Percentiles rank a stretch among this genome's conserved stretches.
phyloP scores from a whole-genome alignment of 768 basidiomycete genomes.

The Suillus lakei region DNA sequence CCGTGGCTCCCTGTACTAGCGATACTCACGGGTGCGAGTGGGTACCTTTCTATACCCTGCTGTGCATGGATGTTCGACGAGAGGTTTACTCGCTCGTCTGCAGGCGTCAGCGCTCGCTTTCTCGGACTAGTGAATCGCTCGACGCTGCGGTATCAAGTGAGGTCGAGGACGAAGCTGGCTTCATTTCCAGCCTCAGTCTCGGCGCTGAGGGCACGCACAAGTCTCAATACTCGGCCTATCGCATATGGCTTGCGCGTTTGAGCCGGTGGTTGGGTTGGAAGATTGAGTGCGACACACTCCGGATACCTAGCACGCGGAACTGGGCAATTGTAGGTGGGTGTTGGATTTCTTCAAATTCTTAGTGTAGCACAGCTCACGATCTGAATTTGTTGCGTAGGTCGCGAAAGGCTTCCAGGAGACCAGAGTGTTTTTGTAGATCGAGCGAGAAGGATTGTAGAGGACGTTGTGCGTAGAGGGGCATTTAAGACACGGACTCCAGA shows the following conservation, averaged over 20 bases:
- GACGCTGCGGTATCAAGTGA: conserved; percentile 7
- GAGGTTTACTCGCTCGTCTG: conserved; percentile 58
- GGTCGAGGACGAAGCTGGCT: conserved; percentile 34
- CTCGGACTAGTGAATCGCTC: conserved; percentile 25
- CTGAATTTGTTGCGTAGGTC: conserved; percentile 20
- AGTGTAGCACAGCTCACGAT: neutral
- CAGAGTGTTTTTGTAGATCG: conserved; percentile 33
- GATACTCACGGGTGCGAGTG: conserved; percentile 59
- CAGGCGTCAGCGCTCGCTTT: conserved; percentile 24
- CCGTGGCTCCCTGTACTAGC: conserved; percentile 92
- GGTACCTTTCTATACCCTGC: conserved; percentile 87
- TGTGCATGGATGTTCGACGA: conserved; percentile 85
- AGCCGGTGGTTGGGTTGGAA: conserved; percentile 82
- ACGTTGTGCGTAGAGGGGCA: conserved; percentile 62
- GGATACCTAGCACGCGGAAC: conserved; percentile 93
- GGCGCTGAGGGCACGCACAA: conserved; percentile 63
- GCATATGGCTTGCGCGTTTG: conserved; percentile 83
- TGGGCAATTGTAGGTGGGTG: conserved; percentile 88
- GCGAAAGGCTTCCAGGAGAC: conserved; percentile 28
- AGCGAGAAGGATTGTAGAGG: conserved; percentile 55
- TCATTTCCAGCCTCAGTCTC: conserved; percentile 54
- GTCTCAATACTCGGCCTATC: conserved; percentile 81
- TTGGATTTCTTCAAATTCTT: neutral
- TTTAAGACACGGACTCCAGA: conserved; percentile 79
- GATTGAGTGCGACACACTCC: conserved; percentile 81